A percentile compares a stretch with the other conserved stretches of the same genome.
phyloP scores from a whole-genome alignment of 768 basidiomycete genomes.

The Sarcomyxa edulis region DNA sequence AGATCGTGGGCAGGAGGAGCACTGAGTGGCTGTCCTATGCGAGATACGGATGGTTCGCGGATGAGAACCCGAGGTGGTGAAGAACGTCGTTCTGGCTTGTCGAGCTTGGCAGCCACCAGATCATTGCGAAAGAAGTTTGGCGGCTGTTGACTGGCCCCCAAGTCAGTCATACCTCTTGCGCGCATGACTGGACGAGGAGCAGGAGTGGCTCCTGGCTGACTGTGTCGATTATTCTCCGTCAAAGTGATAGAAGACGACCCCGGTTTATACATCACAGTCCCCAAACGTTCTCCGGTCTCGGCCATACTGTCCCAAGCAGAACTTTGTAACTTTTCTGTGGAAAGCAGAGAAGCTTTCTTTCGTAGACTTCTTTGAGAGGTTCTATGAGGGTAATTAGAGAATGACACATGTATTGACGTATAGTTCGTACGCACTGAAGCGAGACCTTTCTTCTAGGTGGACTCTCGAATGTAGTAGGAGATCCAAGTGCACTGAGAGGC shows the following conservation, averaged over 20 bases:
- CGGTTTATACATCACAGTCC: slow-evolving; percentile 5
- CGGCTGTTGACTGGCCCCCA: slow-evolving; percentile 20
- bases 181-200: slow-evolving; percentile 35
- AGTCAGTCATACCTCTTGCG: slow-evolving; percentile 46
- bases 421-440: no score
- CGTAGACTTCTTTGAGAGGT: slow-evolving; percentile 24
- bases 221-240: slow-evolving; percentile 25
- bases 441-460: no score
- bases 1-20: slow-evolving; percentile 45
- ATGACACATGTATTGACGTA: no score
- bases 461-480: slow-evolving; percentile 1
- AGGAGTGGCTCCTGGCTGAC: slow-evolving; percentile 24
- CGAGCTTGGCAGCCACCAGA: slow-evolving; percentile 10
- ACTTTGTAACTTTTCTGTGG: slow-evolving; percentile 13
- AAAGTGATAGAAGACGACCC: slow-evolving; percentile 23
- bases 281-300: slow-evolving; percentile 5
- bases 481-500: slow-evolving; percentile 10
- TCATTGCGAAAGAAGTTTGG: slow-evolving; percentile 24
- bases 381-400: slow-evolving; percentile 9
- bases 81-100: slow-evolving; percentile 11
- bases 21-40: slow-evolving; percentile 35
- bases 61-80: slow-evolving; percentile 29
- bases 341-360: slow-evolving; percentile 14
- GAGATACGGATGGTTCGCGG: slow-evolving; percentile 39
- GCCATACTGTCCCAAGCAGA: slow-evolving; percentile 20